phyloP scores from a whole-genome alignment of 768 basidiomycete species.

The Amanita polypyramis region DNA sequence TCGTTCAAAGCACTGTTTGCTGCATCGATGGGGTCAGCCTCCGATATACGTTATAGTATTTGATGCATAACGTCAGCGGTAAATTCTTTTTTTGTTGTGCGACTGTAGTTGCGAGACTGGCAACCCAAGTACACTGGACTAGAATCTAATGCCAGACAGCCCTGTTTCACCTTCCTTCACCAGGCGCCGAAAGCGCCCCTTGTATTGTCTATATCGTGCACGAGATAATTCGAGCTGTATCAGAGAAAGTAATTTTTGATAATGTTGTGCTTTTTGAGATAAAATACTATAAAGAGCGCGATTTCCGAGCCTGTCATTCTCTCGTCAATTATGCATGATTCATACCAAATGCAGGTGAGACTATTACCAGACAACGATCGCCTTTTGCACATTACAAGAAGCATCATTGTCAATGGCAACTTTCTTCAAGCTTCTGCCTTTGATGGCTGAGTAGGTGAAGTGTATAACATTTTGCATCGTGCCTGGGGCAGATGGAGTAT shows the following conservation, averaged over 20 bases:
- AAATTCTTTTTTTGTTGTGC: too few species aligned
- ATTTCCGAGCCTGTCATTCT: conserved; percentile 54
- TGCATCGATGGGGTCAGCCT: too few species aligned
- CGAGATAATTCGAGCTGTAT: conserved; percentile 42
- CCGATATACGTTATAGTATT: too few species aligned
- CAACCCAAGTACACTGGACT: too few species aligned
- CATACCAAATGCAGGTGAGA: not conserved
- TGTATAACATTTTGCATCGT: conserved; percentile 51
- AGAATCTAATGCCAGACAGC: not conserved
- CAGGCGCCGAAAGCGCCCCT: conserved; percentile 34
- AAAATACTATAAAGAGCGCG: conserved; percentile 71
- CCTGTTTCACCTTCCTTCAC: conserved; percentile 24
- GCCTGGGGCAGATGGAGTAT: conserved; percentile 26
- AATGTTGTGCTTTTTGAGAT: conserved; percentile 38
- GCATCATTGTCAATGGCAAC: conserved; percentile 27
- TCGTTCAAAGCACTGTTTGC: too few species aligned
- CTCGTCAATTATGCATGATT: not conserved
- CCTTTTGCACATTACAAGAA: conserved; percentile 35
- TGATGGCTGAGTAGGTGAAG: conserved; percentile 43
- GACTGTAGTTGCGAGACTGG: too few species aligned
- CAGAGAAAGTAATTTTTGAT: conserved; percentile 33
- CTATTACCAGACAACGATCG: conserved; percentile 51
- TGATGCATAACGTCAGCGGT: too few species aligned
- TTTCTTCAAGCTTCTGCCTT: conserved; percentile 31
- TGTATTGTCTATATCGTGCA: conserved; percentile 31